phyloP scores from a whole-genome alignment of 2,329 filamentous ascomycete genomes.

The Ascochyta rabiei region DNA sequence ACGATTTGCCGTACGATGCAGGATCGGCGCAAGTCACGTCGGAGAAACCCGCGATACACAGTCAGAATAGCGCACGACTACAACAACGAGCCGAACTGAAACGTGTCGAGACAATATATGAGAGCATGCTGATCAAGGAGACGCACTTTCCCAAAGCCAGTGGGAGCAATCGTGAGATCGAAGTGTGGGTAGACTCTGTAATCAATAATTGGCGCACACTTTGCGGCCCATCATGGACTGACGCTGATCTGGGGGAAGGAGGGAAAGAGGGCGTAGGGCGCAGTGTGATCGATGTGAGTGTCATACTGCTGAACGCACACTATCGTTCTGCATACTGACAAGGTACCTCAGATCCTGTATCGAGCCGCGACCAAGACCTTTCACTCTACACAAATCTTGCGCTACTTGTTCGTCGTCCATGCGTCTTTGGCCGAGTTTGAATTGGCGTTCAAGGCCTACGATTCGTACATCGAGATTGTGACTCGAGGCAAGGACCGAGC shows the following conservation, averaged over 20 bases:
- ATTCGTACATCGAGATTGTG: conserved; percentile 89
- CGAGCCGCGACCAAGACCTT: conserved; percentile 91
- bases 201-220: conserved; percentile 85
- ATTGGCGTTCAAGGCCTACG: conserved; percentile 85
- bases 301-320: not conserved
- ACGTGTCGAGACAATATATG: conserved; percentile 78
- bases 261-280: conserved; percentile 77
- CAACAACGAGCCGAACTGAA: conserved; percentile 76
- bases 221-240: conserved; percentile 78
- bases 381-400: conserved; percentile 87
- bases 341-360: conserved; percentile 72
- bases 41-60: conserved; percentile 32
- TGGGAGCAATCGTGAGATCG: conserved; percentile 77
- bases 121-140: conserved; percentile 76
- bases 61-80: conserved; percentile 37
- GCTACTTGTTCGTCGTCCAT: conserved; percentile 87
- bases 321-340: conserved; percentile 1
- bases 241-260: conserved; percentile 79
- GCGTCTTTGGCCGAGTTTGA: conserved; percentile 89
- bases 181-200: conserved; percentile 78
- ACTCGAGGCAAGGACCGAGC: conserved; percentile 83
- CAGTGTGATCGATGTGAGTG: conserved; percentile 70
- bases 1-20: conserved; percentile 64
- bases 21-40: conserved; percentile 46
- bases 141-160: conserved; percentile 84